These are phyloP conservation scores for Raddia guianensis DNA, from an alignment of 176 grass and related monocot genomes.

Conservation along the genomic window DNA sequence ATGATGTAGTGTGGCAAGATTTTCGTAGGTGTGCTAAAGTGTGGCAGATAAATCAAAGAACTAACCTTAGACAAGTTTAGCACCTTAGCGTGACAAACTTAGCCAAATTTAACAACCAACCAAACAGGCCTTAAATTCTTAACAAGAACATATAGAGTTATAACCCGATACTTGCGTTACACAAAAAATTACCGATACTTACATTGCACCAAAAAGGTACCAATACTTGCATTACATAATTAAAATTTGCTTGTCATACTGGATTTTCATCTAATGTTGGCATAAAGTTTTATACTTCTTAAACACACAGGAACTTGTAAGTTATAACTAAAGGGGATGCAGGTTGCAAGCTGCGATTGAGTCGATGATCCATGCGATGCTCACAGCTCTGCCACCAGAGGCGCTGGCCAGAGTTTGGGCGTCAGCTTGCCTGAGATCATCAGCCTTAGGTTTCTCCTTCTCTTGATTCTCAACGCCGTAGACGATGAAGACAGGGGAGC, in stretches of 20 bases:
- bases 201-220: background rate
- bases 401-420: slow-evolving; percentile 57
- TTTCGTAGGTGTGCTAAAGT: too few species aligned
- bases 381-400: slow-evolving; percentile 62
- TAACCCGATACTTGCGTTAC: background rate
- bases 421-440: slow-evolving; percentile 34
- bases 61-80: too few species aligned
- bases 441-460: slow-evolving; percentile 28
- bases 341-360: slow-evolving; percentile 75
- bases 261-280: background rate
- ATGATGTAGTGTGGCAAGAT: too few species aligned
- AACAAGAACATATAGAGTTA: background rate
- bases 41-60: too few species aligned
- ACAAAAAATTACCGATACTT: background rate
- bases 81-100: too few species aligned
- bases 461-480: slow-evolving; percentile 56
- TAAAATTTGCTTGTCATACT: background rate
- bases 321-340: slow-evolving; percentile 41
- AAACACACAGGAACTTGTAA: background rate
- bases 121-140: background rate
- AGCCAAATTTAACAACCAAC: too few species aligned
- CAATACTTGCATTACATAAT: background rate
- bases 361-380: slow-evolving; percentile 80
- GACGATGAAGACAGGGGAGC: slow-evolving; percentile 48
- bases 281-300: too few species aligned